These are phyloP conservation scores for Ambrosia hybrid DNA, from an alignment of 140 eudicot species.

Conservation along the genomic window DNA sequence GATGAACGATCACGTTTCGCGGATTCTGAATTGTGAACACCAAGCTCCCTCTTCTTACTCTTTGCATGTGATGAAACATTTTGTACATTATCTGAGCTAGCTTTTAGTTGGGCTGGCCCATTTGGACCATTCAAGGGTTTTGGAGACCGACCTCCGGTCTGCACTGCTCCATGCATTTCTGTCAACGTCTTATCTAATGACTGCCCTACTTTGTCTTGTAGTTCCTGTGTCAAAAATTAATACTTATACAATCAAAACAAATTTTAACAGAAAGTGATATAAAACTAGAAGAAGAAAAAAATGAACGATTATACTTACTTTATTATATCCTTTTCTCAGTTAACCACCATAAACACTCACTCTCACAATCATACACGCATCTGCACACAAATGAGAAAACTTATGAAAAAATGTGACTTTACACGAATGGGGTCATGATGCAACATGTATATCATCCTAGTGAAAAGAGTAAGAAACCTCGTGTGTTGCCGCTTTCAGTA, in stretches of 20 bases:
- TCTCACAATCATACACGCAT: slow-evolving; percentile 67
- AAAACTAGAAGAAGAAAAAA: neutral
- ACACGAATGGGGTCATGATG: slow-evolving; percentile 78
- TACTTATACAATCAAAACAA: slow-evolving; percentile 26
- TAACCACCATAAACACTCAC: slow-evolving; percentile 75
- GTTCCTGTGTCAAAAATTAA: slow-evolving; percentile 49
- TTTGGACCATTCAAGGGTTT: slow-evolving; percentile 60
- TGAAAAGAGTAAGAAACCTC: slow-evolving; percentile 84
- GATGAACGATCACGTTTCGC: slow-evolving; percentile 68
- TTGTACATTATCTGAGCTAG: slow-evolving; percentile 65
- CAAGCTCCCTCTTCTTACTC: slow-evolving; percentile 80
- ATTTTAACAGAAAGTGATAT: slow-evolving; percentile 1
- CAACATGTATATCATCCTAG: slow-evolving; percentile 78
- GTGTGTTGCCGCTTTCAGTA: slow-evolving; percentile 71
- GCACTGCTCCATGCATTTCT: slow-evolving; percentile 79
- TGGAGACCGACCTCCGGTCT: slow-evolving; percentile 85
- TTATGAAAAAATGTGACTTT: slow-evolving; percentile 80
- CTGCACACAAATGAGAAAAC: slow-evolving; percentile 75
- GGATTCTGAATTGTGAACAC: slow-evolving; percentile 63
- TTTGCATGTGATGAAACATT: slow-evolving; percentile 62
- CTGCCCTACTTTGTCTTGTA: slow-evolving; percentile 71
- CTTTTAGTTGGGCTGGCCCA: slow-evolving; percentile 55
- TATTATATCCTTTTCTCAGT: slow-evolving; percentile 61
- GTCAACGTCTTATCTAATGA: slow-evolving; percentile 50
- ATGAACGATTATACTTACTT: slow-evolving; percentile 42